Evolutionary conservation across 2,329 filamentous ascomycete species (phyloP), one percentile per base, ranked within the genome.

Genomic region (Pseudogymnoascus sp.): DNA sequence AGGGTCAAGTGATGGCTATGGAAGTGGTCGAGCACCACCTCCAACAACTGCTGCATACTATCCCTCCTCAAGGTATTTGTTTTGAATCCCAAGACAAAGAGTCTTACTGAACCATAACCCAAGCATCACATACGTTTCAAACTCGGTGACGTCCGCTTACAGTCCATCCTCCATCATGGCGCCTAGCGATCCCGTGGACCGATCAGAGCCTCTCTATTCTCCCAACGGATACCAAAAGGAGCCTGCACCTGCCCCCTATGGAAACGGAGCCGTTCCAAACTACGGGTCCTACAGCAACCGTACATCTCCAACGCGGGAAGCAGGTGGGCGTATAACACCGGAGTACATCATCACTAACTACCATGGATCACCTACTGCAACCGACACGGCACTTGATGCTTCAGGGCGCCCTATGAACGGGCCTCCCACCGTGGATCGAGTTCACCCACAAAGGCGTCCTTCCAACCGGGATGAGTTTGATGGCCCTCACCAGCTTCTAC

Each of bases 391-490:
- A 5, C 72, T 82, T 66, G 84, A 87, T 60, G 79, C 80, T 67
- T 75, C 76, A 59, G 70, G 70, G 33, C 75, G 76, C 52, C 73
- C 74, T 45, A 68, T 74, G 61, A 75, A 74, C 65, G 81, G 79
- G 67, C 73, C 74, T 63, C 82, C 80, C 68, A 71, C 73, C 42
- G 74, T 74, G 58, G 75, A 77, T 59, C 83, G 82, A 69, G 74
- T 77, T 80, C 69, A 71, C 61, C 69, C 68, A 13, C 87, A 89
- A 71, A 82, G 88, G 68, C 83, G 88, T 31, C 85, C 89, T 27
- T 90, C 88, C 42, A 92, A 92, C 76, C 83, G 90, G 64, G 90
- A 95, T 78, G 90, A 94, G 75, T 95, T 95, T 75, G 90, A 94
- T 75, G 90, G 90, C 2, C 90, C 90, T 7, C 88, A 92, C 68